A percentile compares a stretch with the other conserved stretches of the same genome.
phyloP scores from a whole-genome alignment of 139 green algal species.

The Spirogloea muscicola region DNA sequence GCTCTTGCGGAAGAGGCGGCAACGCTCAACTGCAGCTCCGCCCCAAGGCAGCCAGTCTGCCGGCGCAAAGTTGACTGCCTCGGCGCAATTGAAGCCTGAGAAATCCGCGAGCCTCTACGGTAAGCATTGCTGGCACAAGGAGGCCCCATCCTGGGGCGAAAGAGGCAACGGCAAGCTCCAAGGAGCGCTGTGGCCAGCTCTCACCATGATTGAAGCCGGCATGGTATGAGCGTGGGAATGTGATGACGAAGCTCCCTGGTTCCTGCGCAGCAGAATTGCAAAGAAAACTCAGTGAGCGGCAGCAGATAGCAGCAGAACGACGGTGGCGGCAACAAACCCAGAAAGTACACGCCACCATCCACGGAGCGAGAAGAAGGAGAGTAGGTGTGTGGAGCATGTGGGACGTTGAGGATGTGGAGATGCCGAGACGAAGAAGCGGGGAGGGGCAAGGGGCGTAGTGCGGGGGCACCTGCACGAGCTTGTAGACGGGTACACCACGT shows the following conservation, averaged over 20 bases:
- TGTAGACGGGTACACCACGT: conserved; percentile 71
- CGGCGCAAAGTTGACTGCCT: conserved; percentile 86
- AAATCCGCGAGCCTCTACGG: too few species aligned
- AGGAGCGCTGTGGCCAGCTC: not conserved
- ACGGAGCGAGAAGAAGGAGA: too few species aligned
- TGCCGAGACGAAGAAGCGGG: too few species aligned
- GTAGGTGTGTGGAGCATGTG: too few species aligned
- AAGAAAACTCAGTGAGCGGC: conserved; percentile 54
- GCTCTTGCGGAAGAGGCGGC: conserved; percentile 36
- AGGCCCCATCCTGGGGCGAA: too few species aligned
- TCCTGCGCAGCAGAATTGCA: conserved; percentile 63
- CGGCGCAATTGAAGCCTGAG: conserved; percentile 74
- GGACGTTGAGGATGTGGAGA: too few species aligned
- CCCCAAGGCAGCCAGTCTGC: conserved; percentile 69
- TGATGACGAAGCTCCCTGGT: conserved; percentile 77
- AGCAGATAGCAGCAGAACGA: too few species aligned
- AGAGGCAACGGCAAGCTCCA: too few species aligned
- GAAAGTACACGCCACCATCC: too few species aligned
- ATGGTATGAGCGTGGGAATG: conserved; percentile 84
- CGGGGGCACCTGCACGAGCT: conserved; percentile 14
- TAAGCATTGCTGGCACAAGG: too few species aligned
- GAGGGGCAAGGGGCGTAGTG: too few species aligned
- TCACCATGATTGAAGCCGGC: conserved; percentile 70
- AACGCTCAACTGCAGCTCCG: conserved; percentile 35
- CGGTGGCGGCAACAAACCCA: too few species aligned